Percentiles rank a stretch among this genome's conserved stretches.
phyloP scores from a whole-genome alignment of 768 basidiomycete genomes.

The Tylopilus sp. region DNA sequence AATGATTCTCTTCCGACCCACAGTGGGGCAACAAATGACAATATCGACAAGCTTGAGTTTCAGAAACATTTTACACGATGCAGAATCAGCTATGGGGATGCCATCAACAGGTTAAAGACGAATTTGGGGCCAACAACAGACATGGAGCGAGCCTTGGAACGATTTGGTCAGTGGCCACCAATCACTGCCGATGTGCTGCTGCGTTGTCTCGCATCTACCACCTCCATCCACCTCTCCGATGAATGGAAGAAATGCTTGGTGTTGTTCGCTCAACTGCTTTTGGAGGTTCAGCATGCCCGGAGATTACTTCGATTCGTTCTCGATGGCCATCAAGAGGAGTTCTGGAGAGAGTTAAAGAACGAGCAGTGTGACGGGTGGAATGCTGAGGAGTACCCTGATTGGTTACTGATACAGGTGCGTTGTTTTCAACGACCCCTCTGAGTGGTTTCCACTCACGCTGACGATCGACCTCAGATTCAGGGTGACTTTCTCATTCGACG shows the following conservation, averaged over 20 bases:
- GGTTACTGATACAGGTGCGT: constrained; percentile 41
- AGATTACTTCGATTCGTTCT: constrained; percentile 15
- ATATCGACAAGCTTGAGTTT: neutral
- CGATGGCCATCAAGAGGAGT: constrained; percentile 24
- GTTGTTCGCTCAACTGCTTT: constrained; percentile 23
- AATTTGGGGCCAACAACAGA: neutral
- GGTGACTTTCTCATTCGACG: constrained; percentile 7
- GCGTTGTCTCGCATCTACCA: neutral
- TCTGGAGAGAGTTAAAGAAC: constrained; percentile 23
- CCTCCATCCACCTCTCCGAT: neutral
- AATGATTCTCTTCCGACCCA: neutral
- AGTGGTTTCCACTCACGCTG: neutral
- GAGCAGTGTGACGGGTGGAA: constrained; percentile 14
- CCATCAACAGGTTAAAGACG: no score
- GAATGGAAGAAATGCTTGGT: constrained; percentile 31
- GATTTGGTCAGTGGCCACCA: neutral
- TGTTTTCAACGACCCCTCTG: accelerated
- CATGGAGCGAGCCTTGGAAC: neutral
- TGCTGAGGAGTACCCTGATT: constrained; percentile 29
- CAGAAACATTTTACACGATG: neutral
- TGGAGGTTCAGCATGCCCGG: constrained; percentile 9
- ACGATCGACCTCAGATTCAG: constrained; percentile 34
- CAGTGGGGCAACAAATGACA: no score
- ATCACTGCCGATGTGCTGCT: neutral
- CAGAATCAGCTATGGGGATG: neutral